Base-by-base conservation (phyloP, 2,329 filamentous ascomycete species). In the Venturia pyrina region DNA sequence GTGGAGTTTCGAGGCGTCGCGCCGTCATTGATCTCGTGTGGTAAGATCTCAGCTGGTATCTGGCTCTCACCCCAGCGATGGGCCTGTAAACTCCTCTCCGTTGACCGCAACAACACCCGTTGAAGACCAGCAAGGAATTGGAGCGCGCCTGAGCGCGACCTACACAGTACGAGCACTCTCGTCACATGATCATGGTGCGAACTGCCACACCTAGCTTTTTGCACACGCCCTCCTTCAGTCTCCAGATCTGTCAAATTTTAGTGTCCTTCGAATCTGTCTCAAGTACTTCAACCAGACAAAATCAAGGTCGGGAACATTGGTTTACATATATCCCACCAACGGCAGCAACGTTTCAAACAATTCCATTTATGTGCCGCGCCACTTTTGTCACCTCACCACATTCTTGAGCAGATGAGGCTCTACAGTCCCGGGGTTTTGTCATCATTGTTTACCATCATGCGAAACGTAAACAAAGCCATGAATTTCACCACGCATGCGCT, bases 381-480 rank as follows among this genome's bases (percentile, higher is more conserved):
- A 59, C n/a, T n/a, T n/a, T 19, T 19, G 32, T 59, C 53, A 37
- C 8, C 28, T 10, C 53, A 59, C 28, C 28, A 59, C 8, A n/a
- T 37, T 32, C 19, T n/a, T 2, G 19, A 28, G 2, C 53, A n/a
- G n/a, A n/a, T 3, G 8, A 37, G 32, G 15, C 53, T n/a, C n/a
- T 21, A 11, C 53, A 3, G 53, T 59, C 53, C 37, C 53, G n/a
- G 7, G 10, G n/a, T 21, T 37, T 37, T 3, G 53, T 59, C 15
- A 37, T n/a, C 11, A 19, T 37, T 59, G 53, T 59, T 59, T 59
- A 37, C 28, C 32, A 8, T 59, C 32, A 59, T 59, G 53, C 53
- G 53, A 40, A 59, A 59, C 53, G 32, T 21, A 37, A 59, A 59
- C 53, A 59, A 59, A 59, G 32, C 53, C 53, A 59, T 59, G 32